These are phyloP conservation scores for peach (Prunus persica) DNA, from an alignment of 306 rosid species.

Conservation along the genomic window DNA sequence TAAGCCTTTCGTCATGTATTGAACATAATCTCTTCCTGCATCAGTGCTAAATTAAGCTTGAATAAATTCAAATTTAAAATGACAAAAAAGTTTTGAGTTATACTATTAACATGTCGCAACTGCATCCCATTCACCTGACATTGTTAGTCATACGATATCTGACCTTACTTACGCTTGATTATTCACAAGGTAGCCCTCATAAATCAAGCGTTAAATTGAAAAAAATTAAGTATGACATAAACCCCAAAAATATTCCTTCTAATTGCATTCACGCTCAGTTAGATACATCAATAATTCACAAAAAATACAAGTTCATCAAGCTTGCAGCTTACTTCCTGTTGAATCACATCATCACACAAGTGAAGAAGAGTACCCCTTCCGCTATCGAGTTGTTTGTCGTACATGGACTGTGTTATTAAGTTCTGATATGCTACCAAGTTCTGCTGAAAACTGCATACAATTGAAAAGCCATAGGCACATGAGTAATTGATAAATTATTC, in stretches of 20 bases:
- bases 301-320: slow-evolving; percentile 1
- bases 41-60: background rate
- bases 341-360: slow-evolving; percentile 97
- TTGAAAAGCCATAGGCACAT: slow-evolving; percentile 18
- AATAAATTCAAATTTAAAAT: background rate
- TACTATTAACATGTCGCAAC: background rate
- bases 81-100: background rate
- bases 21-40: too few species aligned
- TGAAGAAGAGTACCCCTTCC: slow-evolving; percentile 99
- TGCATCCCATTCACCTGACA: background rate
- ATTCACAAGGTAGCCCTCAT: background rate
- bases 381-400: slow-evolving; percentile 95
- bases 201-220: background rate
- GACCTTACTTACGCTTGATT: background rate
- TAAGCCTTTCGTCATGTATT: background rate
- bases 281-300: background rate
- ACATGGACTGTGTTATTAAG: slow-evolving; percentile 96
- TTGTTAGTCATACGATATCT: background rate
- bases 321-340: slow-evolving; percentile 80
- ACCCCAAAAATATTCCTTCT: background rate
- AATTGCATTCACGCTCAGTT: background rate
- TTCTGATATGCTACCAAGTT: slow-evolving; percentile 85
- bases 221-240: background rate
- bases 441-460: slow-evolving; percentile 69
- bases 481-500: slow-evolving; percentile 3